Evolutionary conservation across 2,329 filamentous ascomycete genomes (phyloP).

Genomic region (Cytospora chrysosperma): DNA sequence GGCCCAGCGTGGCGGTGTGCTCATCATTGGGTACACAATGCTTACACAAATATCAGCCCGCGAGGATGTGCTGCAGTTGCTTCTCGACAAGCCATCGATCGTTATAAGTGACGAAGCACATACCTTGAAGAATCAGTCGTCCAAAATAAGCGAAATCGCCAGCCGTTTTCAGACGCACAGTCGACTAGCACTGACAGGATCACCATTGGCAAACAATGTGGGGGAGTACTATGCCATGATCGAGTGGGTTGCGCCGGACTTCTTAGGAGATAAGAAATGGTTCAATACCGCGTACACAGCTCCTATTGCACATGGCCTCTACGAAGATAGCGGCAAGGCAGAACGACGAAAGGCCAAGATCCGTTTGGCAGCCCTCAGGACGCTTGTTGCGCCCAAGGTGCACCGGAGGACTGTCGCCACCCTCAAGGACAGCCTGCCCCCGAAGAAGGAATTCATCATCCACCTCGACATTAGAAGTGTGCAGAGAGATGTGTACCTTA

Average conservation of each 20-base stretch:
- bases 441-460: conserved; percentile 80
- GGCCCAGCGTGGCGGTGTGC: conserved; percentile 64
- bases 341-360: conserved; percentile 62
- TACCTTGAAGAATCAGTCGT: conserved; percentile 64
- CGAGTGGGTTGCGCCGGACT: conserved; percentile 79
- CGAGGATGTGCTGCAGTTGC: conserved; percentile 39
- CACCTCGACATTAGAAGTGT: conserved; percentile 66
- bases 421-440: conserved; percentile 65
- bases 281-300: conserved; percentile 70
- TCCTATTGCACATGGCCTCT: conserved; percentile 73
- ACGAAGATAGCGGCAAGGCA: conserved; percentile 55
- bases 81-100: conserved; percentile 65
- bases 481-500: conserved; percentile 63
- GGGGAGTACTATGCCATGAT: conserved; percentile 85
- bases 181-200: conserved; percentile 83
- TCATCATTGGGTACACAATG: conserved; percentile 75
- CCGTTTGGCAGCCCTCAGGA: conserved; percentile 68
- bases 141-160: conserved; percentile 54
- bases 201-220: conserved; percentile 81
- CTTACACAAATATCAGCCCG: conserved; percentile 47
- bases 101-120: conserved; percentile 88
- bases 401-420: conserved; percentile 68
- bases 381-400: conserved; percentile 74
- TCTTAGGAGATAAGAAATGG: conserved; percentile 65
- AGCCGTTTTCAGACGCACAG: conserved; percentile 62